phyloP scores from a whole-genome alignment of 1,284 basidiomycete species.

The Ceratobasidium sp. region DNA sequence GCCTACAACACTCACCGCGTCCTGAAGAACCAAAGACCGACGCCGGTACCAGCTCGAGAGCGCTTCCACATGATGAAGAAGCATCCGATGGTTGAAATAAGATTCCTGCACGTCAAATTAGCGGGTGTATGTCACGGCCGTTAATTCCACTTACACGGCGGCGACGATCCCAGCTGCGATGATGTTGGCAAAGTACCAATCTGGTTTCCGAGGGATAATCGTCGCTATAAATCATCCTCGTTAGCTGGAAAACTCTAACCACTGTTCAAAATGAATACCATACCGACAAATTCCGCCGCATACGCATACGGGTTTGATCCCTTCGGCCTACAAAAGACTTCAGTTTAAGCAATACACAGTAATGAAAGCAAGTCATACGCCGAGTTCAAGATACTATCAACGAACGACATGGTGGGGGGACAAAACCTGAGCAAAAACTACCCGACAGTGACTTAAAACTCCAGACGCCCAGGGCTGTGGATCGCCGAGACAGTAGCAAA shows the following conservation, averaged over 20 bases:
- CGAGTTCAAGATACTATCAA: constrained; percentile 36
- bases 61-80: constrained; percentile 40
- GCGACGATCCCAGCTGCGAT: constrained; percentile 38
- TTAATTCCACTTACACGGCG: constrained; percentile 26
- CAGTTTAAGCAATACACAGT: neutral
- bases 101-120: constrained; percentile 20
- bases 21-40: constrained; percentile 37
- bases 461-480: neutral
- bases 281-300: constrained; percentile 41
- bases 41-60: constrained; percentile 15
- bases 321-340: neutral
- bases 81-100: constrained; percentile 32
- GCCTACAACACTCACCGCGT: constrained; percentile 5
- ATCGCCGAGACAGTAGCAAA: no score
- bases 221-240: constrained; percentile 7
- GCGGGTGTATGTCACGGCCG: neutral
- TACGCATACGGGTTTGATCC: constrained; percentile 37
- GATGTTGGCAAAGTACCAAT: constrained; percentile 37
- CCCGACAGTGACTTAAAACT: constrained; percentile 4
- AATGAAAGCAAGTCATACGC: constrained; percentile 16
- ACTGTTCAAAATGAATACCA: neutral
- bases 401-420: constrained; percentile 38
- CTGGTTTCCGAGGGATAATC: constrained; percentile 39
- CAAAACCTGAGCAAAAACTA: neutral
- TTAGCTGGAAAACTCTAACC: neutral